Evolutionary conservation across 2,329 filamentous ascomycete genomes (phyloP), one percentile per base, ranked within the genome.

Genomic region (Pyricularia pennisetigena): DNA sequence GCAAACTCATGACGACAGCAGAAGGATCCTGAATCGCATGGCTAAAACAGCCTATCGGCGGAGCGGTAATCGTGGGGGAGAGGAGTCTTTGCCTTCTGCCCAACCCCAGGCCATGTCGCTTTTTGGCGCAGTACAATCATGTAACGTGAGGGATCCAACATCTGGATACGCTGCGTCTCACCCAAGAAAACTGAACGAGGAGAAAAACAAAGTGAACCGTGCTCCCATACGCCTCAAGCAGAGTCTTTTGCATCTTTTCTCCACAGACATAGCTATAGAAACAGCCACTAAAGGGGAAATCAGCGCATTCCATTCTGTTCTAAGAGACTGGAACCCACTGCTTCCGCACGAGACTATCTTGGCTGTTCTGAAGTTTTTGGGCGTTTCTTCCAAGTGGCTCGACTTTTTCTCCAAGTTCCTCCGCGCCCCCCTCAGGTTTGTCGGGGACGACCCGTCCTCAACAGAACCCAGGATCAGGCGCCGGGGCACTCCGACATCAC

Each of bases 401-500:
- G 74, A 74, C 7, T 88, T 91, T 74, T 91, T 90, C 74, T 76
- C 74, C 14, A 81, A 78, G 2, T 89, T 87, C 68, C 80, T 91
- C 0, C 80, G 85, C 71, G 82, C 85, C 0, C 88, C 88, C 0
- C 76, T 90, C 59, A 82, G 81, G 68, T 88, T 90, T 70, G 72
- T 77, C 1, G 80, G 85, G 0, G 83, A 87, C 41, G 32, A 41
- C 77, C n/a, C 12, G 9, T 86, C 9, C 14, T 16, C 59, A 83
- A 90, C 68, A 84, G 86, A 0, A 72, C 80, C 71, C 82, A 83
- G 9, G 41, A 72, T 77, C 7, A 81, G 87, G 7, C 81, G 78
- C 71, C 80, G 83, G 28, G 87, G 86, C 14, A 81, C 85, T 20
- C 86, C 86, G 1, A 82, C 86, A 70, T 83, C 82, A 63, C 85